phyloP scores from a whole-genome alignment of 352 stramenopile genomes.

The Phytophthora colocasiae region DNA sequence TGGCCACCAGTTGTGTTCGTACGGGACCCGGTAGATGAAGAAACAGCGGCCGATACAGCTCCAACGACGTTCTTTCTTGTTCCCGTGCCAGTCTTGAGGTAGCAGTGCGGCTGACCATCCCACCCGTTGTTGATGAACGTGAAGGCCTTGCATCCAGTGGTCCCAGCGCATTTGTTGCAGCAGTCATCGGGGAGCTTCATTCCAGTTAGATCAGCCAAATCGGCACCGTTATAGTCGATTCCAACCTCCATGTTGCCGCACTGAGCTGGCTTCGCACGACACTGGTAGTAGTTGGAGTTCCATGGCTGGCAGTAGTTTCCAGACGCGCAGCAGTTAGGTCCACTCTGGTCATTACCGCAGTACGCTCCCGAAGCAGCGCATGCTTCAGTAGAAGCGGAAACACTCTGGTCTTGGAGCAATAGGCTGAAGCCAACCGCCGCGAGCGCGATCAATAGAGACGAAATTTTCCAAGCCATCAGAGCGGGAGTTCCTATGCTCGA shows the following conservation, averaged over 20 bases:
- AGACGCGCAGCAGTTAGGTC: constrained; percentile 40
- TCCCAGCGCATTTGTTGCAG: constrained; percentile 20
- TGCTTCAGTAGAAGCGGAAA: background rate
- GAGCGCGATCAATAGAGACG: background rate
- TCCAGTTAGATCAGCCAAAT: constrained; percentile 8
- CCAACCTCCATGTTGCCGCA: constrained; percentile 41
- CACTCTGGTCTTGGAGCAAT: background rate
- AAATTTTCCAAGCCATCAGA: background rate
- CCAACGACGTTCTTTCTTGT: constrained; percentile 17
- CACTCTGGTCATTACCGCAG: constrained; percentile 36
- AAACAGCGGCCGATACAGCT: constrained; percentile 30
- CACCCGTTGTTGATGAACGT: constrained; percentile 39
- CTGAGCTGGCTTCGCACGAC: constrained; percentile 26
- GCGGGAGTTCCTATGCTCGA: background rate
- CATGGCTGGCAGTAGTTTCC: constrained; percentile 61
- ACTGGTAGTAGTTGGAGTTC: constrained; percentile 56
- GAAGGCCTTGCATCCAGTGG: constrained; percentile 27
- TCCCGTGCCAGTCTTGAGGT: constrained; percentile 34
- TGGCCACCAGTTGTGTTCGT: background rate
- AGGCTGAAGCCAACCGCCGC: background rate
- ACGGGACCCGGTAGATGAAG: background rate
- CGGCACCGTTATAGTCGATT: constrained; percentile 35
- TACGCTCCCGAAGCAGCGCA: constrained; percentile 12
- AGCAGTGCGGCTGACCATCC: constrained; percentile 38
- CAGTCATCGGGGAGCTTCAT: constrained; percentile 15